Base-by-base conservation (phyloP, 257 asterid species). In the Ballota nigra region DNA sequence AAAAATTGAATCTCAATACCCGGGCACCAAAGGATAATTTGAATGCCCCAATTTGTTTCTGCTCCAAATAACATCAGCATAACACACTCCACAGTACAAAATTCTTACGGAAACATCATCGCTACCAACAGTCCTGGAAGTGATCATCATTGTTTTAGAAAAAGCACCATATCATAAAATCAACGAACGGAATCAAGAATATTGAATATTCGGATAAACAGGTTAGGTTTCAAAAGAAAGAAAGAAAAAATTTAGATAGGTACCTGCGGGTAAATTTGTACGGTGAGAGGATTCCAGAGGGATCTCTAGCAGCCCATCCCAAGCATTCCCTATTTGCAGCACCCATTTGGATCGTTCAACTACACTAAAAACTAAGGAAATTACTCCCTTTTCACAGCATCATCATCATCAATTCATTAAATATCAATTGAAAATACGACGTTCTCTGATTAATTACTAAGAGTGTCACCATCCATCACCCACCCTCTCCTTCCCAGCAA, bases 11-110 rank as follows among this genome's bases (percentile, higher is more conserved):
- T 3, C 18, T 2, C 38, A 75, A 15, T 85, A 93, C 98, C 98
- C 98, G n/a, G 98, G 97, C 47, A 94, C 98, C 68, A 91, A 62
- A 38, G 98, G 99, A 71, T 91, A 94, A 34, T 87, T 91, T 0
- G 99, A 77, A 77, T 80, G 78, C 31, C 92, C 91, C 7, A 28
- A 0, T 72, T 40, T 49, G 75, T 82, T 94, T 75, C 91, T 88
- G 34, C 90, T 80, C 98, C 98, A 94, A 51, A 1, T 0, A 65
- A 94, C 91, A 82, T 94, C 98, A 60, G 97, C 98, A 72, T 68
- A 86, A 80, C 98, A 94, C 57, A 94, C 85, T 18, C 98, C 98
- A 67, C 98, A 94, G 76, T 80, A 84, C 10, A 76, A 12, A 23
- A 94, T 91, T 65, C 70, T 81, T 19, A 94, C 63, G 1, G 75